phyloP scores from a whole-genome alignment of 2,329 filamentous ascomycete genomes.

The Aaosphaeria arxii region DNA sequence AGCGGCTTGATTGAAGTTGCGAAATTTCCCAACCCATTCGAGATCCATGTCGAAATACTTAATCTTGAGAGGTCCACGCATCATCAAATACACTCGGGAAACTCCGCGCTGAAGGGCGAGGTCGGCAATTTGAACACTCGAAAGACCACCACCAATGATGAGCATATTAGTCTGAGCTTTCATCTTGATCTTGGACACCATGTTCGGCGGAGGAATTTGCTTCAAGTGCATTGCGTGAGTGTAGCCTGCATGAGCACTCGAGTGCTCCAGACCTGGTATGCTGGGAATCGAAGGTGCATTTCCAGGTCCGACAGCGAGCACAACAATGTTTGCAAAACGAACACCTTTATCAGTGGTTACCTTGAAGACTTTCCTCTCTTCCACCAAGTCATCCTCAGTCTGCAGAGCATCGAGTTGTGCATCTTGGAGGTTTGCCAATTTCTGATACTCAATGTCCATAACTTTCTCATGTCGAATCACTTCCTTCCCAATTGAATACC shows the following conservation, averaged over 20 bases:
- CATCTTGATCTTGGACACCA: constrained; percentile 53
- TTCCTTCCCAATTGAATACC: constrained; percentile 49
- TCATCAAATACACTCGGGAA: constrained; percentile 65
- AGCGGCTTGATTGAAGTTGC: constrained; percentile 70
- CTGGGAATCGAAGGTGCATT: constrained; percentile 50
- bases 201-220: constrained; percentile 53
- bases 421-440: constrained; percentile 29
- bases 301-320: constrained; percentile 69
- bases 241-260: constrained; percentile 45
- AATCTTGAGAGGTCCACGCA: constrained; percentile 60
- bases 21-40: constrained; percentile 79
- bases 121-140: constrained; percentile 71
- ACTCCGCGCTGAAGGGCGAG: constrained; percentile 64
- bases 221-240: constrained; percentile 66
- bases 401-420: constrained; percentile 15
- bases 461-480: constrained; percentile 61
- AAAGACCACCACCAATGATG: constrained; percentile 73
- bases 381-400: constrained; percentile 13
- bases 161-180: constrained; percentile 57
- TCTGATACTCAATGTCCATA: constrained; percentile 57
- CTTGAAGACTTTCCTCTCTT: constrained; percentile 59
- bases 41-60: constrained; percentile 78
- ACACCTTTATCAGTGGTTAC: constrained; percentile 55
- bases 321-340: constrained; percentile 61
- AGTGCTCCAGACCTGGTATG: constrained; percentile 39